Evolutionary conservation across 2,329 filamentous ascomycete species (phyloP).

Genomic region (Claviceps cyperi): DNA sequence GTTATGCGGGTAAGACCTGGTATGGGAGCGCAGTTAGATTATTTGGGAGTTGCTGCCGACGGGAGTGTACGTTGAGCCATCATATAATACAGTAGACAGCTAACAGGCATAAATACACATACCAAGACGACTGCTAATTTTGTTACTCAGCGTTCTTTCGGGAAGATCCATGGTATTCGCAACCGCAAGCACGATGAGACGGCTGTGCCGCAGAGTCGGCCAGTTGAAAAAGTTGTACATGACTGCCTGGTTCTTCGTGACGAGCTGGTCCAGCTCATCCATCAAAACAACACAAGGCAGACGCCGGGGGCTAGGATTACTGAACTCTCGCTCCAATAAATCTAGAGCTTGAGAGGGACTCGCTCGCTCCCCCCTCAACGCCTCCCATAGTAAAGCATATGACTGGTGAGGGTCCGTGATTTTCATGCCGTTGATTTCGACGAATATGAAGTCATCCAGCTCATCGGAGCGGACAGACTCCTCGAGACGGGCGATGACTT

Average conservation of each 20-base stretch:
- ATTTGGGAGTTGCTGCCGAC: no score
- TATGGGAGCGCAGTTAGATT: neutral
- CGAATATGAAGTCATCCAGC: constrained; percentile 95
- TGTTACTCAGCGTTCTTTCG: constrained; percentile 91
- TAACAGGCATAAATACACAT: neutral
- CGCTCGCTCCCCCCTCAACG: constrained; percentile 81
- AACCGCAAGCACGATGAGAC: constrained; percentile 89
- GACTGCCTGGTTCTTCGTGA: constrained; percentile 97
- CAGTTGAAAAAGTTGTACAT: constrained; percentile 99
- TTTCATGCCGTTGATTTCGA: constrained; percentile 99
- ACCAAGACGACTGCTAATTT: constrained; percentile 82
- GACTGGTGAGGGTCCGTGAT: constrained; percentile 96
- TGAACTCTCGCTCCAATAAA: constrained; percentile 84
- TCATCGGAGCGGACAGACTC: constrained; percentile 79
- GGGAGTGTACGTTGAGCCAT: neutral
- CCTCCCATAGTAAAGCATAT: constrained; percentile 91
- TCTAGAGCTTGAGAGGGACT: constrained; percentile 84
- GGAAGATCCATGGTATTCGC: constrained; percentile 99
- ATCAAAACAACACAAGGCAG: constrained; percentile 95
- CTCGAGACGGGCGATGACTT: constrained; percentile 82
- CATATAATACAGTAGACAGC: neutral
- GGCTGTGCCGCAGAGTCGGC: constrained; percentile 81
- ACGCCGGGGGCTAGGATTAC: constrained; percentile 72
- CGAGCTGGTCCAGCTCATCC: constrained; percentile 95
- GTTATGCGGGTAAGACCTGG: constrained; percentile 76